Base-by-base conservation (phyloP, 495 filamentous ascomycete species). In the Penicillium arizonense region DNA sequence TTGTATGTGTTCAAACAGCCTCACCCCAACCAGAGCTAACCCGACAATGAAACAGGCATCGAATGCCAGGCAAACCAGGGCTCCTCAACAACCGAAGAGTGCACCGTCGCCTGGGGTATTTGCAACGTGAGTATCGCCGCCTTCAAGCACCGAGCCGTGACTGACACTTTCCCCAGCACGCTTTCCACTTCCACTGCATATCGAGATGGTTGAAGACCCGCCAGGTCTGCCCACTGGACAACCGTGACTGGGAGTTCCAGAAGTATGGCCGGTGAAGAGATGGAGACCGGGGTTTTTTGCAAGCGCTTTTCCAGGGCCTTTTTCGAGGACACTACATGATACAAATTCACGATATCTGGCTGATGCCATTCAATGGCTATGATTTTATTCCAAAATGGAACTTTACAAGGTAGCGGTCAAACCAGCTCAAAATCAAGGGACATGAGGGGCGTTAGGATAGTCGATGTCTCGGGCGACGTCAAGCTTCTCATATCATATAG, bases 11-110 rank as follows among this genome's bases (percentile, higher is more conserved):
- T 30, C 2, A 30, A 30, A 6, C 28, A 7, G 8, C 28, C 43
- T 35, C 26, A 44, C 24, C 30, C 30, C 24, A 35, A 26, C 30
- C 12, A 14, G 24, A 50, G 32, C 46, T 58, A 33, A 58, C 16
- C 30, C 13, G 23, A 13, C 11, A 9, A 44, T 12, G 14, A 28
- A 56, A 32, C 37, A 95, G 90, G 91, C 69, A 99, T 99, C 56
- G 94, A 99, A 70, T 99, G 94, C 65, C 94, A 99, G 73, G 94
- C 94, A n/a, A 99, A 99, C 70, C 94, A 99, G 71, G 92, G 93
- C 32, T 96, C 91, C 24, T 93, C 94, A 42, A 96, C 94, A 11
- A 96, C 87, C 41, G 94, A 99, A 65, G 94, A 99, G 67, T 99
- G 94, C 67, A 99, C 94, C 14, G 94, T 99, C 18, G 94, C 94